Percentiles rank a stretch among this genome's conserved stretches.
Evolutionary conservation across 2,329 filamentous ascomycete species (phyloP).

Genomic region (Chaetomium sp.): DNA sequence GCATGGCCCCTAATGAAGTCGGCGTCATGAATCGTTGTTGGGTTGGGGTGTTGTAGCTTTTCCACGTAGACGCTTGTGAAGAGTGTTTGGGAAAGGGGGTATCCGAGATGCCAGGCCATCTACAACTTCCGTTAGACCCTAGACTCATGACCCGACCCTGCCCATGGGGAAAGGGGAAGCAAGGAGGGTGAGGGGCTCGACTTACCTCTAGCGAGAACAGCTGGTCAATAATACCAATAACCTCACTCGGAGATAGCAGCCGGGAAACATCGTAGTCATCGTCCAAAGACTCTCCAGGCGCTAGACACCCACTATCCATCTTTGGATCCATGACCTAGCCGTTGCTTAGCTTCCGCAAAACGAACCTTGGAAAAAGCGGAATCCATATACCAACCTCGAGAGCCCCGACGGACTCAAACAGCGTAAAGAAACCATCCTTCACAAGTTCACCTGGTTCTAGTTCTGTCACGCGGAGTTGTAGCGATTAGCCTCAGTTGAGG

Average conservation of each 20-base stretch:
- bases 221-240: conserved; percentile 91
- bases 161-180: too few species aligned
- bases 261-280: conserved; percentile 71
- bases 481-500: conserved; percentile 23
- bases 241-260: conserved; percentile 65
- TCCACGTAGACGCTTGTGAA: conserved; percentile 92
- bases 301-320: conserved; percentile 90
- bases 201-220: conserved; percentile 78
- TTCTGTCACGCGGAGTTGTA: conserved; percentile 40
- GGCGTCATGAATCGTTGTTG: conserved; percentile 57
- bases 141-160: not conserved
- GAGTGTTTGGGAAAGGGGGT: conserved; percentile 87
- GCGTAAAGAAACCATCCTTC: conserved; percentile 88
- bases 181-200: not conserved
- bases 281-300: conserved; percentile 72
- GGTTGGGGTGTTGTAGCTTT: conserved; percentile 65
- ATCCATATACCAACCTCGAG: conserved; percentile 52
- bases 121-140: conserved; percentile 31
- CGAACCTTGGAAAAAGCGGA: not conserved
- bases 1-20: conserved; percentile 46
- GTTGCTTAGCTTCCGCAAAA: conserved; percentile 2
- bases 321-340: conserved; percentile 93
- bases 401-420: conserved; percentile 89
- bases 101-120: conserved; percentile 97
- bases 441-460: conserved; percentile 75